phyloP scores from a whole-genome alignment of 768 basidiomycete genomes.

The Suillus hirtellus region DNA sequence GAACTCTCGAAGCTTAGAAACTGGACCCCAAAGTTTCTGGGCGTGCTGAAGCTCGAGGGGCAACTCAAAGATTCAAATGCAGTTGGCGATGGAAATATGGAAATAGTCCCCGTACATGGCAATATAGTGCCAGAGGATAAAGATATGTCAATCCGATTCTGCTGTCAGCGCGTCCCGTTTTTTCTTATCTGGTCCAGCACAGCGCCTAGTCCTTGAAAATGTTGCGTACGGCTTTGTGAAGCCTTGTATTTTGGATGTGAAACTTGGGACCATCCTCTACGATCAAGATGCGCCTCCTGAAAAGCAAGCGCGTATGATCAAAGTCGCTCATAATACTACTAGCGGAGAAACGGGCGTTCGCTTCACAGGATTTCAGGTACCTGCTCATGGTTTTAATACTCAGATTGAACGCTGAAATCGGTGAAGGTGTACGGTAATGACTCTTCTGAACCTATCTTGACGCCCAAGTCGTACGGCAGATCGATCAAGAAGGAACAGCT shows the following conservation, averaged over 20 bases:
- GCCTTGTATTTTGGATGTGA: slow-evolving; percentile 90
- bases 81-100: slow-evolving; percentile 14
- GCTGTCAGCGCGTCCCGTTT: not conserved
- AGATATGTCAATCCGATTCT: slow-evolving; percentile 41
- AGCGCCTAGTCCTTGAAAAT: slow-evolving; percentile 88
- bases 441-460: slow-evolving; percentile 54
- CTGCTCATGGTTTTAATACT: not conserved
- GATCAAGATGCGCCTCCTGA: slow-evolving; percentile 65
- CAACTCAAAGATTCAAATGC: slow-evolving; percentile 27
- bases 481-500: slow-evolving; percentile 68
- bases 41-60: slow-evolving; percentile 76
- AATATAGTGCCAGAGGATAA: slow-evolving; percentile 34
- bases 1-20: slow-evolving; percentile 42
- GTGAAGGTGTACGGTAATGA: slow-evolving; percentile 70
- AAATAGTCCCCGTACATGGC: slow-evolving; percentile 14
- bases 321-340: slow-evolving; percentile 69
- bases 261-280: slow-evolving; percentile 89
- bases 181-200: slow-evolving; percentile 26
- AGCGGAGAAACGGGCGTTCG: slow-evolving; percentile 74
- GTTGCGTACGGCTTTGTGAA: slow-evolving; percentile 67
- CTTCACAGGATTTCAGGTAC: slow-evolving; percentile 89
- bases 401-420: slow-evolving; percentile 3
- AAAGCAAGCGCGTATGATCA: slow-evolving; percentile 78
- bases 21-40: slow-evolving; percentile 77
- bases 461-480: slow-evolving; percentile 78